Base-by-base conservation (phyloP, 1,284 basidiomycete species). In the Ganoderma resinaceum region DNA sequence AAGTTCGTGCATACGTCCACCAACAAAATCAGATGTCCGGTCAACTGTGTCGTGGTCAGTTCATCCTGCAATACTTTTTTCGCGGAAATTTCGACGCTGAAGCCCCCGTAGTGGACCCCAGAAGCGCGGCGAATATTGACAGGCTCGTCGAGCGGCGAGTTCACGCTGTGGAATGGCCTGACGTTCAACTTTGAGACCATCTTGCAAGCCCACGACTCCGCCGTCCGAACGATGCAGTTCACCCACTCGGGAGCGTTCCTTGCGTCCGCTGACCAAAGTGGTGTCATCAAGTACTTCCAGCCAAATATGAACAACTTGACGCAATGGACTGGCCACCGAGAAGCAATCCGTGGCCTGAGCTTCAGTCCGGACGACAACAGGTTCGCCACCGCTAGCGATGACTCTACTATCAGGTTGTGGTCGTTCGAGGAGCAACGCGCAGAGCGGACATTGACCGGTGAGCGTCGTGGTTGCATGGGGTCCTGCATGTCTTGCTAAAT, bases 181-280 rank as follows among this genome's bases (percentile, higher is more conserved):
- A 99, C 97, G 0, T 99, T 99, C 90, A 99, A 99, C 83, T 99
- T 99, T 79, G 97, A 99, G 80, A 98, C 97, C 0, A 99, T 99
- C 76, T 88, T 99, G 53, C 97, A 98, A 82, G 97, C 97, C 0
- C 98, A 99, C 82, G 97, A 99, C 79, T 92, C 92, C 11, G 94
- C 96, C 26, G 95, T 99, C 68, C 94, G 97, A 43, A 89, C 95
- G 0, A 89, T 99, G 78, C 85, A 90, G 11, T 99, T 97, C 83
- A 94, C 94, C 2, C 94, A 97, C 75, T 95, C 95, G 0, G 97
- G 97, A 12, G 86, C 91, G 23, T 98, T 95, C 80, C 89, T 99
- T 55, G 92, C 95, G 16, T 98, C 95, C 23, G 92, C 95, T 12
- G 97, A 99, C 83, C 96, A 97, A 80, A 90, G 86, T 58, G 97